Base-by-base conservation (phyloP, 192 early-diverging fungal genomes). In the Podila verticillata region DNA sequence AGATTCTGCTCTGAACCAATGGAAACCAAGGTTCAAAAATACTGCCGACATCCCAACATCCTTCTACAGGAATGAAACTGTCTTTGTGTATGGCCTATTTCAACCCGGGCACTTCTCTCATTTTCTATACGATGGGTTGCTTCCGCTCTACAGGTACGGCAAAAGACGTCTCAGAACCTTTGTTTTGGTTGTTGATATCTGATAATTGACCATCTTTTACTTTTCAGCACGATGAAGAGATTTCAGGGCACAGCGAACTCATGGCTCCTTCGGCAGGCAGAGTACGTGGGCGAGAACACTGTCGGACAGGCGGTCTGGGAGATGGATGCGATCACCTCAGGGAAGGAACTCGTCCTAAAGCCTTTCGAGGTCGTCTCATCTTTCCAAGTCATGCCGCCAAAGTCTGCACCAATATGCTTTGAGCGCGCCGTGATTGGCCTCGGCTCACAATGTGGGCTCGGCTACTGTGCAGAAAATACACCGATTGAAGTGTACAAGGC, bases 21-120 rank as follows among this genome's bases (percentile, higher is more conserved):
- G 67, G 67, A 9, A n/a, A 30, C 67, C 67, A 19, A 34, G 67
- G 29, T 61, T 69, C 58, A 61, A 48, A n/a, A 4, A 20, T 10
- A 29, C 61, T 5, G 39, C 19, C 29, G 44, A 26, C 0, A 19
- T 24, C 28, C 7, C 39, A 20, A 30, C 28, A 19, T 2, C 6
- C 9, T 29, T 57, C 9, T 64, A 66, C 54, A 64, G 59, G n/a
- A 29, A 82, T 20, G 79, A 84, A 39, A 73, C 68, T 0, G 3
- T 84, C 4, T 78, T 73, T 57, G 82, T 86, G 5, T 84, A 83
- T 63, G 78, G 78, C 0, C 32, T 86, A 5, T 81, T 73, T 36
- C 61, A n/a, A 30, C 78, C 81, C 0, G 70, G 36, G 5, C 82
- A 85, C 24, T 77, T 83, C 47, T 83, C 84, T 0, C 82, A 85